phyloP scores from a whole-genome alignment of 2,329 filamentous ascomycete species.

The Septoria linicola region DNA sequence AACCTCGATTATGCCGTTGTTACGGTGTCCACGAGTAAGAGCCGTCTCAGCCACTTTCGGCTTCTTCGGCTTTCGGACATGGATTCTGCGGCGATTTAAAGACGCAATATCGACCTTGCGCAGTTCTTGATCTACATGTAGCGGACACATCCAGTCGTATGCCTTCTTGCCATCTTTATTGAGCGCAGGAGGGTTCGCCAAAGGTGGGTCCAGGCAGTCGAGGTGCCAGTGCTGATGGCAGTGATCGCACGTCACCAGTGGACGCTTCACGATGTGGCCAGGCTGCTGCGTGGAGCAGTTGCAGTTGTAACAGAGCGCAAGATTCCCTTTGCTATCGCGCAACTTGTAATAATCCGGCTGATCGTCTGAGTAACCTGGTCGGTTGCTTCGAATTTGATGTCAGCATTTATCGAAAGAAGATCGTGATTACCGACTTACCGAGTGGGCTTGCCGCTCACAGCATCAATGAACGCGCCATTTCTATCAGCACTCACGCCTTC shows the following conservation, averaged over 20 bases:
- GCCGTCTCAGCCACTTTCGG: slow-evolving; percentile 49
- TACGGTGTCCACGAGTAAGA: slow-evolving; percentile 60
- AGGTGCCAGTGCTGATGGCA: slow-evolving; percentile 86
- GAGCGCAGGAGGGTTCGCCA: slow-evolving; percentile 71
- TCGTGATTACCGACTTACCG: slow-evolving; percentile 50
- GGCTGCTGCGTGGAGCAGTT: slow-evolving; percentile 55
- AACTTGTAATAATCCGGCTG: slow-evolving; percentile 35
- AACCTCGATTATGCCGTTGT: slow-evolving; percentile 51
- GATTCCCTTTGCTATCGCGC: slow-evolving; percentile 69
- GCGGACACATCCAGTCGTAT: slow-evolving; percentile 81
- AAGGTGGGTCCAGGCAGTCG: slow-evolving; percentile 83
- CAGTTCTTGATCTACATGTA: slow-evolving; percentile 77
- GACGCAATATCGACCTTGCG: slow-evolving; percentile 51
- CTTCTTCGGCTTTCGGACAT: slow-evolving; percentile 53
- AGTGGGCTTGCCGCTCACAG: slow-evolving; percentile 53
- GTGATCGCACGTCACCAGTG: slow-evolving; percentile 82
- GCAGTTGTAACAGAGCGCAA: slow-evolving; percentile 76
- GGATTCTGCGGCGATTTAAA: slow-evolving; percentile 38
- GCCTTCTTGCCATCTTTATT: slow-evolving; percentile 55
- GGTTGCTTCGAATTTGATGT: slow-evolving; percentile 23
- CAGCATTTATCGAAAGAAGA: neutral
- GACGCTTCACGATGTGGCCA: slow-evolving; percentile 54
- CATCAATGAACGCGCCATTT: slow-evolving; percentile 79
- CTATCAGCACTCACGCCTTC: slow-evolving; percentile 73
- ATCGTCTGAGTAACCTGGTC: slow-evolving; percentile 47